A percentile compares a stretch with the other conserved stretches of the same genome.
Evolutionary conservation across 176 grass and related monocot genomes (phyloP).

Genomic region (Ensete glaucum): DNA sequence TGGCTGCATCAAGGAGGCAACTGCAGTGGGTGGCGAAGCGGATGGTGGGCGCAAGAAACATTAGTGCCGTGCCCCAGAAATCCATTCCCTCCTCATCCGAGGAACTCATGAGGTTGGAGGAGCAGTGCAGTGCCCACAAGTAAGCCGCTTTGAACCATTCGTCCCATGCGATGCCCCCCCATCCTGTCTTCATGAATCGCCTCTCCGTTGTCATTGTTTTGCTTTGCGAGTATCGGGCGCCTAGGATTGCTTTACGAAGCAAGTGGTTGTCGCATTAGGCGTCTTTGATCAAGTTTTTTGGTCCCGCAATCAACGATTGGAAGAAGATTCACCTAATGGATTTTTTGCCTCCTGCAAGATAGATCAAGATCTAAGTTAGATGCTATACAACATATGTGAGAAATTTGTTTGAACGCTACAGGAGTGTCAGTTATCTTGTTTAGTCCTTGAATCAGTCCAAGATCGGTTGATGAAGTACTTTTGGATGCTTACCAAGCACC

Average conservation of each 20-base stretch:
- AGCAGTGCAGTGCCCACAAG: conserved; percentile 78
- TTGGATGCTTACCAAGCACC: too few relatives aligned
- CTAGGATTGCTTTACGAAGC: too few relatives aligned
- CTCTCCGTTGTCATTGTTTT: too few relatives aligned
- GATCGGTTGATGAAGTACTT: too few relatives aligned
- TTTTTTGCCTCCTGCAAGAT: too few relatives aligned
- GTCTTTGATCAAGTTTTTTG: too few relatives aligned
- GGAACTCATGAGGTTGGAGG: conserved; percentile 83
- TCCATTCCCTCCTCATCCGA: conserved; percentile 48
- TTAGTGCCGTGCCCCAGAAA: conserved; percentile 27
- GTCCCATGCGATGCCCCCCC: background rate
- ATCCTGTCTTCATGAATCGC: too few relatives aligned
- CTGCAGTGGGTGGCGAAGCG: conserved; percentile 30
- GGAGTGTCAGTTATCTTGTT: background rate
- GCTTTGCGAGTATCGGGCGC: too few relatives aligned
- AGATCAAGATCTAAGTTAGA: background rate
- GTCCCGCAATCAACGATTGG: too few relatives aligned
- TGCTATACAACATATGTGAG: background rate
- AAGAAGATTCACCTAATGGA: too few relatives aligned
- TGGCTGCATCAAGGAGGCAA: conserved; percentile 29
- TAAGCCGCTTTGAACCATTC: conserved; percentile 9
- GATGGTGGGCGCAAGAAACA: conserved; percentile 12
- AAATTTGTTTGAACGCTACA: background rate
- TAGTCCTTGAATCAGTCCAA: background rate
- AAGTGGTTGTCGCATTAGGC: too few relatives aligned